A percentile compares a stretch with the other conserved stretches of the same genome.
phyloP scores from a whole-genome alignment of 2,329 filamentous ascomycete genomes.

The Thielaviopsis ethacetica region DNA sequence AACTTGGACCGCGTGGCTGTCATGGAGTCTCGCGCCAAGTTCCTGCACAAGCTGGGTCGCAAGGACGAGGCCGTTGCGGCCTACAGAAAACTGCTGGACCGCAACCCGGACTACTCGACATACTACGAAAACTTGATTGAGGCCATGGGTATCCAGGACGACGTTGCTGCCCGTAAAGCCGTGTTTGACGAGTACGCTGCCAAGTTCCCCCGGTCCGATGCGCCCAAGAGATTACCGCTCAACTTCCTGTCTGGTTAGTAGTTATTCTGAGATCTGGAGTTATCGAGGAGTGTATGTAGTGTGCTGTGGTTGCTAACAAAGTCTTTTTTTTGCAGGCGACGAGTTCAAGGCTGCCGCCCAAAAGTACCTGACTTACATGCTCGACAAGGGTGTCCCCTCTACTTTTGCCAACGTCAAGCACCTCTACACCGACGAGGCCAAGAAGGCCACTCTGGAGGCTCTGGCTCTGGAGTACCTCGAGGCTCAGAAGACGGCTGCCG shows the following conservation, averaged over 20 bases:
- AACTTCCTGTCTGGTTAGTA: conserved; percentile 62
- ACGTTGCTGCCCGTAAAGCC: conserved; percentile 48
- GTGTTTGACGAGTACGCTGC: conserved; percentile 63
- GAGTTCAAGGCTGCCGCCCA: conserved; percentile 66
- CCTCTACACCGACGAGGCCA: conserved; percentile 62
- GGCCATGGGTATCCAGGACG: conserved; percentile 44
- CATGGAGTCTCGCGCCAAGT: conserved; percentile 73
- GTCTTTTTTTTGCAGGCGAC: conserved; percentile 45
- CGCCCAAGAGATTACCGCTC: conserved; percentile 69
- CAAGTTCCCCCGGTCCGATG: conserved; percentile 71
- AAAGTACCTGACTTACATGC: conserved; percentile 64
- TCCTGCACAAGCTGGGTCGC: conserved; percentile 59
- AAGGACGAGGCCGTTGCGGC: conserved; percentile 69
- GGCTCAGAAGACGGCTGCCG: conserved; percentile 29
- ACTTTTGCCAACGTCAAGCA: conserved; percentile 95
- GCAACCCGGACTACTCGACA: conserved; percentile 71
- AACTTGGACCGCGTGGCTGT: conserved; percentile 73
- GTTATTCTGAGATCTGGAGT: background rate
- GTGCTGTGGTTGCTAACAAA: too few species aligned
- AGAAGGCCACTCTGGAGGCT: conserved; percentile 59
- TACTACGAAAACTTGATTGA: conserved; percentile 72
- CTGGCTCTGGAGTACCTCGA: conserved; percentile 66
- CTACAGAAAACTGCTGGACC: conserved; percentile 64
- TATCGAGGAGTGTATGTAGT: too few species aligned
- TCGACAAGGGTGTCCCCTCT: conserved; percentile 85